Evolutionary conservation across 306 rosid genomes (phyloP).

Genomic region (Cyclanthera cordifolia): DNA sequence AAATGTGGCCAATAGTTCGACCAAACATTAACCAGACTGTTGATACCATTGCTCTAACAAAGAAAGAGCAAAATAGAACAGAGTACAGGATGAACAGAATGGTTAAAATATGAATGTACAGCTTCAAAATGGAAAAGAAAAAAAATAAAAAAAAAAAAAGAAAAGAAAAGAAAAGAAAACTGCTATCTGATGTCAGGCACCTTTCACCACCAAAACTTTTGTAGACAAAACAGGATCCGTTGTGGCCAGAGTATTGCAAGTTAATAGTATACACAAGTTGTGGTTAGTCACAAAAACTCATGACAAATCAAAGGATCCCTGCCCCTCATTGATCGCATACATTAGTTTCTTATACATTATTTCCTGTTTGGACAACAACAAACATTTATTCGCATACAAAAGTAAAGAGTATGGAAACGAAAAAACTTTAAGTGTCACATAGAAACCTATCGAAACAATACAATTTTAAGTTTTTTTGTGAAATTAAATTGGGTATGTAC

Average conservation of each 20-base stretch:
- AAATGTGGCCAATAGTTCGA: constrained; percentile 10
- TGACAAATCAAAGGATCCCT: constrained; percentile 95
- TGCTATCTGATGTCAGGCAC: constrained; percentile 9
- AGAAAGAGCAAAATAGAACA: not conserved
- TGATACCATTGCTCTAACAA: constrained; percentile 5
- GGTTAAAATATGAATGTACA: constrained; percentile 15
- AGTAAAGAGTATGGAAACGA: not conserved
- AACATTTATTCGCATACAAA: not conserved
- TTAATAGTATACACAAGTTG: constrained; percentile 15
- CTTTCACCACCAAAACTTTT: constrained; percentile 8
- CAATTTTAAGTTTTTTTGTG: too few species aligned
- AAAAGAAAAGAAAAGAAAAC: not conserved
- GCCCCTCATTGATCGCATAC: constrained; percentile 97
- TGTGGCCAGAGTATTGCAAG: constrained; percentile 12
- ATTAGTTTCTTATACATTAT: constrained; percentile 89
- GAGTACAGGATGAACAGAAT: constrained; percentile 6
- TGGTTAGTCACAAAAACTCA: constrained; percentile 45
- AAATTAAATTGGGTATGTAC: constrained; percentile 20
- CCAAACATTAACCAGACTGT: constrained; percentile 9
- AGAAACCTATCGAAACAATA: too few species aligned
- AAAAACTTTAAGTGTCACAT: too few species aligned
- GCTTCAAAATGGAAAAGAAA: not conserved
- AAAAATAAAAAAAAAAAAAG: not conserved
- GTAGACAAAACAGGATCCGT: constrained; percentile 9
- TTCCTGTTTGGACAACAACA: constrained; percentile 41